Evolutionary conservation across 768 basidiomycete species (phyloP).

Genomic region (Amanita molliuscula): DNA sequence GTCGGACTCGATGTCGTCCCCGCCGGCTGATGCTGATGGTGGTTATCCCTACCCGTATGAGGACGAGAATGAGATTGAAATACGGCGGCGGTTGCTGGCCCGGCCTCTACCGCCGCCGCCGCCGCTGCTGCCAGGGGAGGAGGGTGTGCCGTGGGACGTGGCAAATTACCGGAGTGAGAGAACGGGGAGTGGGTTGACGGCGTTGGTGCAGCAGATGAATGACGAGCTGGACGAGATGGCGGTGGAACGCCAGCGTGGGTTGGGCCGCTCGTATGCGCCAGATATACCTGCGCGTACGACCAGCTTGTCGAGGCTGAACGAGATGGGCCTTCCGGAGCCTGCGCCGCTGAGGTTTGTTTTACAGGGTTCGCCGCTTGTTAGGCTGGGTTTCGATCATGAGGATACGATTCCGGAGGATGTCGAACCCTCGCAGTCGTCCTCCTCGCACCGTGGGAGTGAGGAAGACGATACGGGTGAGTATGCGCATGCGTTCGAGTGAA

Average conservation of each 20-base stretch:
- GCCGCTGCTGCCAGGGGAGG: no score
- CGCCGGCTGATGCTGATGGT: neutral
- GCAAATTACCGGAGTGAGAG: conserved; percentile 18
- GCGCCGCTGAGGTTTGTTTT: conserved; percentile 28
- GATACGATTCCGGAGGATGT: conserved; percentile 41
- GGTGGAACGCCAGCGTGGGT: conserved; percentile 15
- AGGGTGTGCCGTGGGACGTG: conserved; percentile 22
- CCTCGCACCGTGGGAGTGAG: conserved; percentile 20
- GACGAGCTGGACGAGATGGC: conserved; percentile 37
- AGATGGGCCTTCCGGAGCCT: conserved; percentile 15
- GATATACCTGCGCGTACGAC: neutral
- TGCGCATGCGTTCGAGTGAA: neutral
- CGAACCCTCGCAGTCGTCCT: conserved; percentile 30
- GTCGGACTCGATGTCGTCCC: conserved; percentile 16
- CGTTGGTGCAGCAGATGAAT: conserved; percentile 38
- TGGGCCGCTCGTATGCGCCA: conserved; percentile 19
- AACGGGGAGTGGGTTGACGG: conserved; percentile 36
- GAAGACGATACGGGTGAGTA: conserved; percentile 29
- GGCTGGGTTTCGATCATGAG: conserved; percentile 27
- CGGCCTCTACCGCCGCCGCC: no score
- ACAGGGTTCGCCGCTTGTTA: conserved; percentile 20
- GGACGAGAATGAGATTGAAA: no score
- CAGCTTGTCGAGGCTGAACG: conserved; percentile 7
- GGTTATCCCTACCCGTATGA: neutral
- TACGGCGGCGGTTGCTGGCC: no score